phyloP scores from a whole-genome alignment of 257 asterid species.

The Primulina tabacum region DNA sequence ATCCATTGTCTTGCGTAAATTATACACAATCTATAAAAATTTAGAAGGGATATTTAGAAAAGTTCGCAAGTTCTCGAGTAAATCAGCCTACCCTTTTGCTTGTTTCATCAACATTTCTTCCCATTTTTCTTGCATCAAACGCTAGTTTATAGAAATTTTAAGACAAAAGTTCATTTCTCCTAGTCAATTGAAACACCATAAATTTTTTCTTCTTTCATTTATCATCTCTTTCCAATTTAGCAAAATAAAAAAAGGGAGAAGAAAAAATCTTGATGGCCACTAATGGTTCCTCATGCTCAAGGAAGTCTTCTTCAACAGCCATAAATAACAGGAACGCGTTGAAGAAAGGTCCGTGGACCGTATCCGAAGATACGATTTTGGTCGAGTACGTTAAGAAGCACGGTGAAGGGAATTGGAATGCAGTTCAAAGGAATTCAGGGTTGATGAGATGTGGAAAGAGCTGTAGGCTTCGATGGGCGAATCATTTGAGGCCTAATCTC shows the following conservation, averaged over 20 bases:
- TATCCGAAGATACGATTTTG: conserved; percentile 51
- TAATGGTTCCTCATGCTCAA: conserved; percentile 33
- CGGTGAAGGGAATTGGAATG: conserved; percentile 78
- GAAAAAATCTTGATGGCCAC: conserved; percentile 42
- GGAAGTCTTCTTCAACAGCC: conserved; percentile 9
- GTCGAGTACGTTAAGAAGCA: conserved; percentile 55
- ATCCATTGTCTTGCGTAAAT: background rate
- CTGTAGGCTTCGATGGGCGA: conserved; percentile 55
- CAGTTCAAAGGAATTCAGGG: conserved; percentile 63
- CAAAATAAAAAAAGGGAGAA: background rate
- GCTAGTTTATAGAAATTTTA: background rate
- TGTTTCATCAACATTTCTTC: background rate
- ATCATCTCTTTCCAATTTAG: conserved; percentile 1
- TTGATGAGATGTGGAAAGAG: conserved; percentile 66
- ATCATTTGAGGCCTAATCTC: conserved; percentile 55
- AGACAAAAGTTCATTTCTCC: background rate
- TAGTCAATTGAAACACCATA: background rate
- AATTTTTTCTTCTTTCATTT: background rate
- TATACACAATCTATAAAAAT: background rate
- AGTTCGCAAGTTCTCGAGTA: background rate
- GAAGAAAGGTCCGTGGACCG: conserved; percentile 80
- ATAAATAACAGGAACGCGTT: conserved; percentile 22
- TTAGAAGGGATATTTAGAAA: background rate
- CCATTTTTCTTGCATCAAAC: background rate
- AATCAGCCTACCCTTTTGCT: background rate